Evolutionary conservation across 495 filamentous ascomycete species (phyloP), one percentile per base, ranked within the genome.

Genomic region (Aspergillus saccharolyticus): DNA sequence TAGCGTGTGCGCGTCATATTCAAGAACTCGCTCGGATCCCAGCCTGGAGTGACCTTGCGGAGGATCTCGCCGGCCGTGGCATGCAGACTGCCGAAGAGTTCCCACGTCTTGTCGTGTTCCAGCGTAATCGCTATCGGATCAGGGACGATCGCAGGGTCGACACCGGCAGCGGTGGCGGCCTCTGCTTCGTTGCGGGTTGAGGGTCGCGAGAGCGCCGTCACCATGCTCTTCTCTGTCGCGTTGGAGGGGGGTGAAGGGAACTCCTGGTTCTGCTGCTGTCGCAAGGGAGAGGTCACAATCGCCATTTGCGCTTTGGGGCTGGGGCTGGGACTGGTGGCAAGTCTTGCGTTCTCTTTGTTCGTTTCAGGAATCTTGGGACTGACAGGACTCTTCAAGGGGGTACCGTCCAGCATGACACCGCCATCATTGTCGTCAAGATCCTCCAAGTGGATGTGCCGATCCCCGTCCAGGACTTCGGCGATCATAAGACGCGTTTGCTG

Each of bases 401-500:
- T 39, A 5, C 33, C 33, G 14, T 39, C 33, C 33, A 39, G 33
- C 33, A 39, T 39, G 46, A 66, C 59, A 3, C 61, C 59, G 22
- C 54, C 59, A 8, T 67, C 58, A 33, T 45, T 4, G 20, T 58
- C 47, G n/a, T 56, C 56, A 0, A 18, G 10, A 39, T 39, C 33
- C 7, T 39, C 33, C 4, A 12, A 12, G 4, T 12, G 33, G 33
- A 39, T 39, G 7, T 5, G 33, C 7, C 33, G 33, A 12, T 39
- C 33, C 6, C 33, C 33, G 10, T 39, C 33, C 33, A 66, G 53
- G 18, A 61, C 63, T 22, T 67, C 56, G 28, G 63, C 67, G 52
- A 72, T 57, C 21, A 79, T 64, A 15, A 69, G 50, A 43, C 76
- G 77, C 42, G 74, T 71, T n/a, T 67, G 54, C 47, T 74, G 71